These are phyloP conservation scores for Diospyros kaki DNA, from an alignment of 148 eudicot genomes.

Conservation along the genomic window DNA sequence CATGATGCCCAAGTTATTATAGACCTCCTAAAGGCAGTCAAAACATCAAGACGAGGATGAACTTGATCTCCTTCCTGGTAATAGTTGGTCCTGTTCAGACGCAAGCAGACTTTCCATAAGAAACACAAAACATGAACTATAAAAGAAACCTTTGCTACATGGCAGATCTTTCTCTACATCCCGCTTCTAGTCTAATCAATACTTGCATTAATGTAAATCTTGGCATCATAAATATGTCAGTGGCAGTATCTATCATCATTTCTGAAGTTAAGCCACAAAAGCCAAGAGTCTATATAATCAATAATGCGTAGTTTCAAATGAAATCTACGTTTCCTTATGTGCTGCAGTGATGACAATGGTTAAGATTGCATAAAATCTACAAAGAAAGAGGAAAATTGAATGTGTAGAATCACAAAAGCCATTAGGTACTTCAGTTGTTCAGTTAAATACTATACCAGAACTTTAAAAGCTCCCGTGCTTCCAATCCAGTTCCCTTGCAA, in stretches of 20 bases:
- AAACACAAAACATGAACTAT: neutral
- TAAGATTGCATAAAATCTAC: no score
- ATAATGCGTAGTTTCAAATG: no score
- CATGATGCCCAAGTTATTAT: conserved; percentile 81
- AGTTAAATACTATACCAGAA: neutral
- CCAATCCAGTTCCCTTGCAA: neutral
- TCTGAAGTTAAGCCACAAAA: no score
- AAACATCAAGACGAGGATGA: conserved; percentile 65
- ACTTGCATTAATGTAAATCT: neutral
- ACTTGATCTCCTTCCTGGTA: conserved; percentile 81
- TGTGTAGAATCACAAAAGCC: neutral
- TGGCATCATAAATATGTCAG: neutral
- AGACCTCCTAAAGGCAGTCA: conserved; percentile 63
- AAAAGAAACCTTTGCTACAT: neutral
- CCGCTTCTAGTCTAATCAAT: neutral
- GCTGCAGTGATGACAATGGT: no score
- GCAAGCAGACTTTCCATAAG: neutral
- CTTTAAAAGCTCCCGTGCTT: neutral
- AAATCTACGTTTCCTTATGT: no score
- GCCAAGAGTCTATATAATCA: no score
- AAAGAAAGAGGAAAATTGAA: neutral
- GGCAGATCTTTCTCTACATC: neutral
- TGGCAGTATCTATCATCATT: no score
- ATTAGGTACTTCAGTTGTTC: neutral
- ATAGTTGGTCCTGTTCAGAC: conserved; percentile 64